These are phyloP conservation scores for Suaeda aralocaspica DNA, from an alignment of 148 eudicot genomes.

Conservation along the genomic window DNA sequence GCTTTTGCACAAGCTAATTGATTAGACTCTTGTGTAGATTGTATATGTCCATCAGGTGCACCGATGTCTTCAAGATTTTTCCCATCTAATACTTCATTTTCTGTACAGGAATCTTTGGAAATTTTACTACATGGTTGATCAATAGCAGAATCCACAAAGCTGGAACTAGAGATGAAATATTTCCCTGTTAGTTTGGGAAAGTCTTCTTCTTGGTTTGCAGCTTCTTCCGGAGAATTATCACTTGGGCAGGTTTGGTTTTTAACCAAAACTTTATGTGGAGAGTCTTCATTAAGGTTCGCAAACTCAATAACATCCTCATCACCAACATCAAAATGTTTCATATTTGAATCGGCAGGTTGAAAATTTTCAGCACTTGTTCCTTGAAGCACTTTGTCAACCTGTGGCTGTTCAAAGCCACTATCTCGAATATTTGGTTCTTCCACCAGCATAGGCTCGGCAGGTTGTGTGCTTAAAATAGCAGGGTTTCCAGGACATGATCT, in stretches of 20 bases:
- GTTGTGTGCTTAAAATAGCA: constrained; percentile 28
- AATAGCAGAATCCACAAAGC: constrained; percentile 15
- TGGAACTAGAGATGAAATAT: constrained; percentile 16
- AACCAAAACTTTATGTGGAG: constrained; percentile 8
- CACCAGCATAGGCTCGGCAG: constrained; percentile 25
- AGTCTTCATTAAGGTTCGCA: not conserved
- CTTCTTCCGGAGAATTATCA: constrained; percentile 17
- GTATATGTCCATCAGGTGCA: constrained; percentile 16
- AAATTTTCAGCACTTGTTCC: constrained; percentile 18
- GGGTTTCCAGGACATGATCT: constrained; percentile 19
- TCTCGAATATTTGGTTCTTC: constrained; percentile 25
- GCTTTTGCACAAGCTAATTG: constrained; percentile 31
- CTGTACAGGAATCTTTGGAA: constrained; percentile 25
- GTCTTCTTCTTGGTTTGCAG: constrained; percentile 18
- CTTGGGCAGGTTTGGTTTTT: not conserved
- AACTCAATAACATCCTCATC: not conserved
- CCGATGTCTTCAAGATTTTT: constrained; percentile 24
- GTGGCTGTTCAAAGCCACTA: constrained; percentile 28
- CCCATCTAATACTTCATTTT: constrained; percentile 14
- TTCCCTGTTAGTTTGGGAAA: constrained; percentile 18
- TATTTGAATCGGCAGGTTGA: constrained; percentile 25
- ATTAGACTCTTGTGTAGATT: constrained; percentile 32
- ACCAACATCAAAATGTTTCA: constrained; percentile 19
- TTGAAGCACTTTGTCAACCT: constrained; percentile 27
- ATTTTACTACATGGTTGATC: constrained; percentile 18